Conservation (phyloP, 768 basidiomycete genomes). For the Boletus huronensis region DNA sequence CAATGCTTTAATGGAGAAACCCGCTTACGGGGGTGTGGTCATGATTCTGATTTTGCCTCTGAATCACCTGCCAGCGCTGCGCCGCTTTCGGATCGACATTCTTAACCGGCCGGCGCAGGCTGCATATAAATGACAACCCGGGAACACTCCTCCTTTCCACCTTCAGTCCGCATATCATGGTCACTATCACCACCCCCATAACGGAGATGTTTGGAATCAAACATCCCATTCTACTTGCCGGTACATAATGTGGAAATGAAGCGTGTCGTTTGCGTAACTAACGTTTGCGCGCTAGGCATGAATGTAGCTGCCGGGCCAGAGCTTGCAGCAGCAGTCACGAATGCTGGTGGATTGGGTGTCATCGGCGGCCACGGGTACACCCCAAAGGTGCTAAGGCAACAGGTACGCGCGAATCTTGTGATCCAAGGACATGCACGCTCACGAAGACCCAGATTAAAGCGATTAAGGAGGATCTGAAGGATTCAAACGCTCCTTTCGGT, state of each 20-base stretch:
- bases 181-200: constrained; percentile 78
- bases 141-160: not conserved
- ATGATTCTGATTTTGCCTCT: not conserved
- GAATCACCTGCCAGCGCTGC: not conserved
- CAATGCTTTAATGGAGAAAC: not conserved
- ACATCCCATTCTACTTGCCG: constrained; percentile 86
- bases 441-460: constrained; percentile 53
- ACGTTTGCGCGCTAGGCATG: constrained; percentile 43
- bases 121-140: constrained; percentile 8
- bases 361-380: constrained; percentile 90
- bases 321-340: constrained; percentile 90
- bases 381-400: constrained; percentile 72
- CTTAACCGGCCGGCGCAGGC: not conserved
- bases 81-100: not conserved
- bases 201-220: constrained; percentile 86
- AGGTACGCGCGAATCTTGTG: constrained; percentile 45
- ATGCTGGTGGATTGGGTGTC: constrained; percentile 90
- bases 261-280: constrained; percentile 37
- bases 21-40: not conserved
- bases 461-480: constrained; percentile 67
- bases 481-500: constrained; percentile 82
- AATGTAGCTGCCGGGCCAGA: constrained; percentile 73
- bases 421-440: not conserved
- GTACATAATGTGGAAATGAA: constrained; percentile 28
- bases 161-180: constrained; percentile 14